Evolutionary conservation across 75 land plant genomes (phyloP), one percentile per base, ranked within the genome.

Genomic region (Larix kaempferi): DNA sequence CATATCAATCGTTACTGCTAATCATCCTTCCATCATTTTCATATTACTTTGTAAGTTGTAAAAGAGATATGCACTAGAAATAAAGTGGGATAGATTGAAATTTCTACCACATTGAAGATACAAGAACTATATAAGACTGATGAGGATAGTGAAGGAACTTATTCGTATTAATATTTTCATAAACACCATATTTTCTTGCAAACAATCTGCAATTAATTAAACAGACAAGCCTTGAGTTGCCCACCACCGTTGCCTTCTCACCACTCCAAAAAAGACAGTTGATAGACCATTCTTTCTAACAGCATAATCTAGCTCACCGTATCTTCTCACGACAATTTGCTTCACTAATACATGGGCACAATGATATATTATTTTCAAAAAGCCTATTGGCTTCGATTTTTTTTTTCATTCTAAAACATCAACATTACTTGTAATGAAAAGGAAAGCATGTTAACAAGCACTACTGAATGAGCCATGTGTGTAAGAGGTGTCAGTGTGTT

Each of bases 271-370:
- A 69, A 21, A 11, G 49, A 69, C 23, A 37, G 16, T 65, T 17
- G 7, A 65, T 37, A 5, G n/a, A 35, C 16, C 19, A 49, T 49
- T 49, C 69, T 33, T 33, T 65, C 41, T 29, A 65, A 52, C 54
- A 39, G 73, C 54, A 69, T 69, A 69, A n/a, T 69, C 73, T 69
- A 6, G 23, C 49, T 41, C n/a, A 69, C 49, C 49, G 41, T 37
- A 21, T 19, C 22, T 37, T 37, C 35, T 41, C 41, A 44, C 14
- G n/a, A 8, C 41, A 69, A 41, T 69, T 41, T 10, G 3, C 13
- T 39, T 35, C 52, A 65, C 41, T 65, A 27, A 65, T 35, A 35
- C 16, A 65, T 65, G 19, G 12, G 17, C n/a, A 67, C 52, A 33
- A 67, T 19, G 44, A 39, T 67, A n/a, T 39, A 64, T 14, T 33